These are phyloP conservation scores for Pyrrhoderma lamaoense DNA, from an alignment of 1,284 basidiomycete species.

Conservation along the genomic window DNA sequence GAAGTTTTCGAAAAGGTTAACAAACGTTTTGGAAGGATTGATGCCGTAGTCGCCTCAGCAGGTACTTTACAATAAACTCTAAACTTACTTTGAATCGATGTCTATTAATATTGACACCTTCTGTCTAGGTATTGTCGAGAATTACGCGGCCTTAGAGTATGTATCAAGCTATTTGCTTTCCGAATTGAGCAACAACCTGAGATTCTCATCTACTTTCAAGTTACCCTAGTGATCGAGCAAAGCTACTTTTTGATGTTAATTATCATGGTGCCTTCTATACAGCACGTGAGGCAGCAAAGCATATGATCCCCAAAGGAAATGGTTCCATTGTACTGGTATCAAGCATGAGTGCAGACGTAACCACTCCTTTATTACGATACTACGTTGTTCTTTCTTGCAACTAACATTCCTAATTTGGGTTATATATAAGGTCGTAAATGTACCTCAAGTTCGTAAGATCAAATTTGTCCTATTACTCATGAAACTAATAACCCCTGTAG, in stretches of 20 bases:
- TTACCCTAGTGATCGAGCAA: slow-evolving; percentile 79
- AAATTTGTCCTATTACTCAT: background rate
- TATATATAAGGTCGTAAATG: slow-evolving; percentile 65
- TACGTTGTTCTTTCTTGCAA: slow-evolving; percentile 3
- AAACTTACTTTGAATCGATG: no score
- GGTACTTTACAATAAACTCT: no score
- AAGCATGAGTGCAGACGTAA: slow-evolving; percentile 84
- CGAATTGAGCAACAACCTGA: no score
- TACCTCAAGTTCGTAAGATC: slow-evolving; percentile 52
- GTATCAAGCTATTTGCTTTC: slow-evolving; percentile 20
- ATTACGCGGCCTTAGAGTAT: slow-evolving; percentile 83
- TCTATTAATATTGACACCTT: no score
- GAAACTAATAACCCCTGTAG: slow-evolving; percentile 35
- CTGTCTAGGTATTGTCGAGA: slow-evolving; percentile 88
- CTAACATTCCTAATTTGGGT: slow-evolving; percentile 16
- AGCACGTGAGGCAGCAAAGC: slow-evolving; percentile 82
- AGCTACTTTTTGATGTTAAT: slow-evolving; percentile 85
- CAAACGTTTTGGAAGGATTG: slow-evolving; percentile 74
- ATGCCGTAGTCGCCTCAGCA: slow-evolving; percentile 83
- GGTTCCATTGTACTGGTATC: slow-evolving; percentile 85
- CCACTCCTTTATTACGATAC: slow-evolving; percentile 24
- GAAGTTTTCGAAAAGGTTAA: slow-evolving; percentile 62
- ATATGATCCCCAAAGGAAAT: slow-evolving; percentile 68
- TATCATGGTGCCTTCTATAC: slow-evolving; percentile 92
- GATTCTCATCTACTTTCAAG: slow-evolving; percentile 22